Conservation (phyloP, 164 flowering plant species). For the Kingdonia uniflora region DNA sequence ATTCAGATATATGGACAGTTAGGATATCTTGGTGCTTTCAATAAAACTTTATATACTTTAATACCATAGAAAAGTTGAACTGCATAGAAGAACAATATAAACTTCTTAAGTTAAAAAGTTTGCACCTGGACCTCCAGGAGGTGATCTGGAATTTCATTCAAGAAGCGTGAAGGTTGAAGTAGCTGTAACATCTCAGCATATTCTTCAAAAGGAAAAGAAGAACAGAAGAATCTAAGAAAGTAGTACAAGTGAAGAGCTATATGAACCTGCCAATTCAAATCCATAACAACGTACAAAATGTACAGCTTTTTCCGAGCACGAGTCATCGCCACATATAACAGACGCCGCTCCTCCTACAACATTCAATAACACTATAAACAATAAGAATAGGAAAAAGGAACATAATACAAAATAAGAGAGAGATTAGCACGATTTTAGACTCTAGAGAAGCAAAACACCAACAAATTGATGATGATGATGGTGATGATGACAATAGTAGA, state of each 20-base stretch:
- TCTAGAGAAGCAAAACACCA: no score
- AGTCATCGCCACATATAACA: constrained; percentile 92
- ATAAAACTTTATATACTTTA: no score
- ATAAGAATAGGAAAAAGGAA: neutral
- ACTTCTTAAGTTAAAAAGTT: neutral
- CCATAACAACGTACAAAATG: constrained; percentile 62
- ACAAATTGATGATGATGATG: no score
- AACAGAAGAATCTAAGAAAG: neutral
- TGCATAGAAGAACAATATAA: no score
- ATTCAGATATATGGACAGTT: no score
- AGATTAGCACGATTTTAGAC: neutral
- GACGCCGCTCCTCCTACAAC: constrained; percentile 77
- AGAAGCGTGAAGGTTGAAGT: constrained; percentile 86
- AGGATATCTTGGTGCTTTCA: no score
- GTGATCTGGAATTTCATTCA: constrained; percentile 74
- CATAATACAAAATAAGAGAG: neutral
- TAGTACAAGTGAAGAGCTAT: neutral
- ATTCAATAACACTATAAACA: neutral
- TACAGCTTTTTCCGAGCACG: constrained; percentile 81
- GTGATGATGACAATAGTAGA: no score
- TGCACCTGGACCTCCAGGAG: constrained; percentile 60
- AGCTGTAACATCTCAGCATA: constrained; percentile 31
- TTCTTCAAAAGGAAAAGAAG: constrained; percentile 3
- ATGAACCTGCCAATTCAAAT: constrained; percentile 81
- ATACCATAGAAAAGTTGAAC: no score